These are phyloP conservation scores for Phytophthora citricola DNA, from an alignment of 352 stramenopile species.

Conservation along the genomic window DNA sequence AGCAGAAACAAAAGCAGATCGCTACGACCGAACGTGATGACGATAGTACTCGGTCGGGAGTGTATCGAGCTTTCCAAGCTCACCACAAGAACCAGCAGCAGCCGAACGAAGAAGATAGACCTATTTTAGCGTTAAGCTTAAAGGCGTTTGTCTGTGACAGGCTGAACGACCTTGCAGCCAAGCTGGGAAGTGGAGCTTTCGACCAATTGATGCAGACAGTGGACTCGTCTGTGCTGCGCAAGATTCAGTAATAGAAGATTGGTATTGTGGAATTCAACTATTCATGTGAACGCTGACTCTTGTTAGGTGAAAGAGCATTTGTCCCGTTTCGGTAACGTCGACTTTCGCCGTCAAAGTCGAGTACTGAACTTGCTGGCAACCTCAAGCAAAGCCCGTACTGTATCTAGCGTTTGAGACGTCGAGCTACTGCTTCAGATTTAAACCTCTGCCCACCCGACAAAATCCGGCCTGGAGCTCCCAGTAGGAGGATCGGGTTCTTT, in stretches of 20 bases:
- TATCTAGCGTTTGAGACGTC: too few relatives aligned
- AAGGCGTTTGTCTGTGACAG: constrained; percentile 48
- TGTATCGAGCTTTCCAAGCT: constrained; percentile 62
- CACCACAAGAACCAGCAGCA: constrained; percentile 42
- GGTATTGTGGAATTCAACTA: too few relatives aligned
- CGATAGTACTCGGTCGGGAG: constrained; percentile 29
- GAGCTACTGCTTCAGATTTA: too few relatives aligned
- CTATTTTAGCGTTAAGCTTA: constrained; percentile 52
- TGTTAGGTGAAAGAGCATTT: too few relatives aligned
- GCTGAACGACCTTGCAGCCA: constrained; percentile 48
- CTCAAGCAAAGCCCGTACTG: too few relatives aligned
- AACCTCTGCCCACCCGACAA: too few relatives aligned
- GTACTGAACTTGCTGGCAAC: too few relatives aligned
- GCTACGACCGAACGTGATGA: constrained; percentile 14
- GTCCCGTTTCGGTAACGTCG: too few relatives aligned
- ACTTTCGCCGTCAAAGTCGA: too few relatives aligned
- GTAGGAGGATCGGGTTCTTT: background rate
- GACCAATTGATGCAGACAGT: constrained; percentile 61
- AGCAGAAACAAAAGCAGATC: constrained; percentile 29
- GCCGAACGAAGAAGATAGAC: constrained; percentile 38
- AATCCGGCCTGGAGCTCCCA: too few relatives aligned
- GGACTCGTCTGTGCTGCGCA: constrained; percentile 64
- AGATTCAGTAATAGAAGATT: constrained; percentile 50
- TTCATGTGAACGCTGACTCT: too few relatives aligned
- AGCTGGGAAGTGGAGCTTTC: constrained; percentile 53